Conservation (phyloP, 2,329 filamentous ascomycete genomes). For the Emericellopsis atlantica region DNA sequence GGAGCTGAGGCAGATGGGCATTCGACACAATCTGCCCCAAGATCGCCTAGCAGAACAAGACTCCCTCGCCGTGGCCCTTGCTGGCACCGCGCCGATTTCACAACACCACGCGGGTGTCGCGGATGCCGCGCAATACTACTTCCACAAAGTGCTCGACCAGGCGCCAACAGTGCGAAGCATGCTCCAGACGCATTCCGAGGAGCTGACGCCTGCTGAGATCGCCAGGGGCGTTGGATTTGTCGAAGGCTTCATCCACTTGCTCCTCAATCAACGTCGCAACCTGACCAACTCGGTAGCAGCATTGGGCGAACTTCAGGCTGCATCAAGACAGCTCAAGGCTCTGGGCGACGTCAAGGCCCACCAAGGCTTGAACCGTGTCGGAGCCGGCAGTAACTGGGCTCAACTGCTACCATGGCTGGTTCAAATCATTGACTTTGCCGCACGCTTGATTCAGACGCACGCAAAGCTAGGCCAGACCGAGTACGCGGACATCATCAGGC, state of each 20-base stretch:
- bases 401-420: slow-evolving; percentile 45
- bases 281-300: slow-evolving; percentile 27
- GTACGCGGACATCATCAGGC: slow-evolving; percentile 27
- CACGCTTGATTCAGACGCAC: slow-evolving; percentile 53
- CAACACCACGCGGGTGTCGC: slow-evolving; percentile 11
- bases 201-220: slow-evolving; percentile 71
- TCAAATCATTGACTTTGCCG: slow-evolving; percentile 51
- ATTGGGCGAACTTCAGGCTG: slow-evolving; percentile 19
- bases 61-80: slow-evolving; percentile 57
- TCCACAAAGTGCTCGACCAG: slow-evolving; percentile 68
- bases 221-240: slow-evolving; percentile 68
- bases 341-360: neutral
- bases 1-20: slow-evolving; percentile 75
- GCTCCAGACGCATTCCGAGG: slow-evolving; percentile 65
- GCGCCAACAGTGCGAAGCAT: slow-evolving; percentile 55
- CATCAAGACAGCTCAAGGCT: slow-evolving; percentile 13
- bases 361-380: neutral
- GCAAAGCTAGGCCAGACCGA: slow-evolving; percentile 46
- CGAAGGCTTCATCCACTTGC: slow-evolving; percentile 69
- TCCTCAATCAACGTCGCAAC: slow-evolving; percentile 44
- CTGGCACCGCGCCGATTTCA: slow-evolving; percentile 33
- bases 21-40: slow-evolving; percentile 69
- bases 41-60: slow-evolving; percentile 62
- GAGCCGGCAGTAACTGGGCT: slow-evolving; percentile 9
- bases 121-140: slow-evolving; percentile 50